Percentiles rank a stretch among this genome's conserved stretches.
Conservation (phyloP, 179 eudicot genomes). For the Kewa caespitosa region DNA sequence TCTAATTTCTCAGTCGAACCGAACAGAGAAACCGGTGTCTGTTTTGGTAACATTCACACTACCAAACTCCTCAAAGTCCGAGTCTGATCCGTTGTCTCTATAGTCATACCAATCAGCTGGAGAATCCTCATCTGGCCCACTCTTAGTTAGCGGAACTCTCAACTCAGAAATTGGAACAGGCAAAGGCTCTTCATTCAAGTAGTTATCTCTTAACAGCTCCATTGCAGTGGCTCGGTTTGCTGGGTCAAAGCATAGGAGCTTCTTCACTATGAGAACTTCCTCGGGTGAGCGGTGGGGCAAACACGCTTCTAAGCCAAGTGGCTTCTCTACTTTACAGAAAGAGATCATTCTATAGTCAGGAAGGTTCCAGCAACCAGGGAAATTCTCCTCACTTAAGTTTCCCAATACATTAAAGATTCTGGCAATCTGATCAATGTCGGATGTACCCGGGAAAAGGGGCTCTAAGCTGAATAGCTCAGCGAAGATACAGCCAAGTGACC, state of each 20-base stretch:
- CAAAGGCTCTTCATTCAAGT: conserved; percentile 75
- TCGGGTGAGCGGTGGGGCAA: conserved; percentile 54
- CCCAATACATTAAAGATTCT: conserved; percentile 72
- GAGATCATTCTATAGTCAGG: conserved; percentile 75
- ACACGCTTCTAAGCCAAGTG: conserved; percentile 61
- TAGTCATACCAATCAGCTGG: conserved; percentile 45
- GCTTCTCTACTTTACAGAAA: conserved; percentile 60
- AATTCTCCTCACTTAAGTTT: conserved; percentile 65
- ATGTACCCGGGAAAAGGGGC: conserved; percentile 77
- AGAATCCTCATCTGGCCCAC: conserved; percentile 46
- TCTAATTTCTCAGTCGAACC: conserved; percentile 43
- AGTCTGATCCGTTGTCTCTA: conserved; percentile 59
- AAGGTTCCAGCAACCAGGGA: conserved; percentile 73
- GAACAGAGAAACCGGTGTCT: conserved; percentile 59
- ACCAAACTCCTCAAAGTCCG: conserved; percentile 75
- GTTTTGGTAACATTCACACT: conserved; percentile 46
- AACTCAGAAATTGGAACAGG: conserved; percentile 66
- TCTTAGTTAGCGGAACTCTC: conserved; percentile 53
- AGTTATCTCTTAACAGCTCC: conserved; percentile 83
- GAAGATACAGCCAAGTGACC: conserved; percentile 94
- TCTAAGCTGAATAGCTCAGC: conserved; percentile 80
- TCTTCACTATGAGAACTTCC: conserved; percentile 63
- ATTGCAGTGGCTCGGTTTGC: conserved; percentile 80
- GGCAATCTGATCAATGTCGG: conserved; percentile 86
- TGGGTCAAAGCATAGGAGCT: conserved; percentile 75